These are phyloP conservation scores for Durio zibethinus DNA, from an alignment of 345 rosid genomes.

Conservation along the genomic window DNA sequence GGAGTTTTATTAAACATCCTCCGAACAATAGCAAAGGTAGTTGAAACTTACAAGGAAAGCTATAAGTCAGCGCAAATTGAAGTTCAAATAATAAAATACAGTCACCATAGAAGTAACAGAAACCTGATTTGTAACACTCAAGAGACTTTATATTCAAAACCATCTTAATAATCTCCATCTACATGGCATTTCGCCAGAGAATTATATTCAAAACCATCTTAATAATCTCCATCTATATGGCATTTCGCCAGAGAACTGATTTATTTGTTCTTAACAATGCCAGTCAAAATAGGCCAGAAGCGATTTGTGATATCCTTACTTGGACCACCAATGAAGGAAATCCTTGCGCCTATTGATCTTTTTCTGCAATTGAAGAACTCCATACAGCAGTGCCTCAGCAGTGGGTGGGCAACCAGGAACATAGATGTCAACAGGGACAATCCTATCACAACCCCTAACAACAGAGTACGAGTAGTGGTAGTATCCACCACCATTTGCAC, in stretches of 20 bases:
- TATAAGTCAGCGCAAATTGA: neutral
- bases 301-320: constrained; percentile 36
- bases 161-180: too few species aligned
- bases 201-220: neutral
- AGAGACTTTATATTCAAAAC: neutral
- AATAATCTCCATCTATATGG: neutral
- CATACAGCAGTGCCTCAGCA: constrained; percentile 93
- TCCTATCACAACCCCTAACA: constrained; percentile 95
- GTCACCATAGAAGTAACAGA: neutral
- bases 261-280: constrained; percentile 17
- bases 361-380: constrained; percentile 92
- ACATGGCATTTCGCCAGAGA: constrained; percentile 17
- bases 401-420: constrained; percentile 99
- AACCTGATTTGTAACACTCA: neutral
- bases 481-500: constrained; percentile 99
- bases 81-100: neutral
- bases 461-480: constrained; percentile 97
- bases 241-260: constrained; percentile 9
- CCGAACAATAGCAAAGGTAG: too few species aligned
- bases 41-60: neutral
- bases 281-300: constrained; percentile 6
- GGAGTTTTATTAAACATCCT: too few species aligned
- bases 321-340: constrained; percentile 93
- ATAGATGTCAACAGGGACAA: constrained; percentile 92
- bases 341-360: constrained; percentile 98